Conservation (phyloP, 331 rosid species). For the Ulmus americana region DNA sequence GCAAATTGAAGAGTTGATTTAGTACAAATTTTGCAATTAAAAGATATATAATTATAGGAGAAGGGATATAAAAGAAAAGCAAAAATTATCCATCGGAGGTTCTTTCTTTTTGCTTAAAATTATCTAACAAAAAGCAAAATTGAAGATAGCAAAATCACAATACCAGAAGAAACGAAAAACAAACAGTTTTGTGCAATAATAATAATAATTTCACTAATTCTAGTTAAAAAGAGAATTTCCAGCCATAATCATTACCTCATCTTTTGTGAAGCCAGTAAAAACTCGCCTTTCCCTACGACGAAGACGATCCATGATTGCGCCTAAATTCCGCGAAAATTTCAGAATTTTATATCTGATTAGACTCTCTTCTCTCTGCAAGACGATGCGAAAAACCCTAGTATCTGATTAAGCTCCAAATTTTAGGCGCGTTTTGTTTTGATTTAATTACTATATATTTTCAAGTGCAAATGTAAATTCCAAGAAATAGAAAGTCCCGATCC, state of each 20-base stretch:
- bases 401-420: too few relatives aligned
- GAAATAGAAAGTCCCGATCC: too few relatives aligned
- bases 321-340: not conserved
- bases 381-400: not conserved
- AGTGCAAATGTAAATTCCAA: too few relatives aligned
- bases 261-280: conserved; percentile 67
- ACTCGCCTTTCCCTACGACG: conserved; percentile 63
- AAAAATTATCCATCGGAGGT: too few relatives aligned
- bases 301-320: conserved; percentile 59
- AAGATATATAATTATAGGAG: too few relatives aligned
- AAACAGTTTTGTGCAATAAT: not conserved
- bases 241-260: conserved; percentile 48
- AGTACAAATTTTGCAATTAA: too few relatives aligned
- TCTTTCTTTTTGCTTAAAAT: not conserved
- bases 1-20: too few relatives aligned
- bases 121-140: not conserved
- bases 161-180: not conserved
- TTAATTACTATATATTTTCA: too few relatives aligned
- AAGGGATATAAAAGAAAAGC: too few relatives aligned
- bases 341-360: not conserved
- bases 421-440: too few relatives aligned
- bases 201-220: not conserved
- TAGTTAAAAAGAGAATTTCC: too few relatives aligned
- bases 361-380: not conserved
- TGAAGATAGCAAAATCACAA: not conserved